Evolutionary conservation across 208 protist genomes (phyloP).

Genomic region (Trypanosoma rangeli): DNA sequence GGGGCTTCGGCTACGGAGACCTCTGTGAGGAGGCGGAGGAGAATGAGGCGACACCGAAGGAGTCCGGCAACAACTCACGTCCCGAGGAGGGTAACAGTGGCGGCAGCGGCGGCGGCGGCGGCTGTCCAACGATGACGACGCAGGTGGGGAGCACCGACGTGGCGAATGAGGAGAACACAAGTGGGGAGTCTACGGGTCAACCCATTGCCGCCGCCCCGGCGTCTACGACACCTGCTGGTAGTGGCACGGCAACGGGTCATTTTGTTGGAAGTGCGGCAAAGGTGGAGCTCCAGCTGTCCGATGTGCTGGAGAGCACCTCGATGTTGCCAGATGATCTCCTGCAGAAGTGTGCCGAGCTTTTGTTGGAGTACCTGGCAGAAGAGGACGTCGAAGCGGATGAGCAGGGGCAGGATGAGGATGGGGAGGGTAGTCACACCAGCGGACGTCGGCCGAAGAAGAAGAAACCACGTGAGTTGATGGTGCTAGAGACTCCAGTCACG

Average conservation of each 20-base stretch:
- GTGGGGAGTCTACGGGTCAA: neutral
- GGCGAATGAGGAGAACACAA: neutral
- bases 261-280: neutral
- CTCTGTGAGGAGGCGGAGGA: neutral
- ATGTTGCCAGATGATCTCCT: constrained; percentile 14
- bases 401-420: neutral
- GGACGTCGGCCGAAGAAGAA: neutral
- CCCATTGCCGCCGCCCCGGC: neutral
- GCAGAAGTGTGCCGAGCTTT: constrained; percentile 14
- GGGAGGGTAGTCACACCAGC: neutral
- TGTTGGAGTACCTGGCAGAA: constrained; percentile 22
- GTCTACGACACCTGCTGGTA: neutral
- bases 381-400: constrained; percentile 13
- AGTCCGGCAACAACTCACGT: neutral
- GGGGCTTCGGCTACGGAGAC: constrained; percentile 13
- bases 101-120: neutral
- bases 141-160: no score
- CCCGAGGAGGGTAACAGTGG: neutral
- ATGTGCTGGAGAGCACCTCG: constrained; percentile 16
- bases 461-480: constrained; percentile 1
- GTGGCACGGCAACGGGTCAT: neutral
- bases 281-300: constrained; percentile 20
- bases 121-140: neutral
- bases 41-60: neutral
- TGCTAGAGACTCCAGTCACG: constrained; percentile 29